Evolutionary conservation across 73 alveolate species (phyloP), one percentile per base, ranked within the genome.

Genomic region (Paramecium primaurelia): DNA sequence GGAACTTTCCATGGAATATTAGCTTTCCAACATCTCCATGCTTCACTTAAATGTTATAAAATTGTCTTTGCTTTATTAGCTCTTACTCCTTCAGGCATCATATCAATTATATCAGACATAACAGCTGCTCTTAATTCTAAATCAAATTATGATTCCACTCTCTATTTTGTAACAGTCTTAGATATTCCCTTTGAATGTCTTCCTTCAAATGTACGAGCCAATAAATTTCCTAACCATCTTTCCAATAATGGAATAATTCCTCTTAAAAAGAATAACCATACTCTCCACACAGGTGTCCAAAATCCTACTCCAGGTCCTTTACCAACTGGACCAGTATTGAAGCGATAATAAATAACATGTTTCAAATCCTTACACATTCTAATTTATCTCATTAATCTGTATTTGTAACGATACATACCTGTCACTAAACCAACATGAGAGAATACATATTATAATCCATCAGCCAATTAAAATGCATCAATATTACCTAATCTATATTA

Each of bases 21-120:
- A 12, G 99, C 99, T 95, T 99, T 99, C 99, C 99, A 99, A 92
- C 99, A 99, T 88, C 99, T 94, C 99, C 99, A 99, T 59, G 99
- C 99, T 86, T 99, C 99, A 84, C 99, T 94, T 85, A 99, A 94
- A 94, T 99, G 99, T 95, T 99, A 98, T 95, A 99, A 88, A 80
- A 99, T 99, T 45, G 99, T 99, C 86, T 99, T 96, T 7, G 99
- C 97, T 93, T 99, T 99, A 95, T 99, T 99, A 10, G 99, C 99
- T 88, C 98, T 98, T 42, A 99, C 99, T 58, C 99, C 99, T 94
- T 99, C 99, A 10, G 99, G 99, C 99, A 99, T 99, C 99, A 99
- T 99, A 95, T 99, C 99, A 45, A 95, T 95, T 69, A 99, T 99
- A 96, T 98, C 99, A 87, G 97, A 94, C 98, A 99, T 98, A 40